Conservation (phyloP, 176 grass and related monocot genomes). For the Panicum miliaceum region DNA sequence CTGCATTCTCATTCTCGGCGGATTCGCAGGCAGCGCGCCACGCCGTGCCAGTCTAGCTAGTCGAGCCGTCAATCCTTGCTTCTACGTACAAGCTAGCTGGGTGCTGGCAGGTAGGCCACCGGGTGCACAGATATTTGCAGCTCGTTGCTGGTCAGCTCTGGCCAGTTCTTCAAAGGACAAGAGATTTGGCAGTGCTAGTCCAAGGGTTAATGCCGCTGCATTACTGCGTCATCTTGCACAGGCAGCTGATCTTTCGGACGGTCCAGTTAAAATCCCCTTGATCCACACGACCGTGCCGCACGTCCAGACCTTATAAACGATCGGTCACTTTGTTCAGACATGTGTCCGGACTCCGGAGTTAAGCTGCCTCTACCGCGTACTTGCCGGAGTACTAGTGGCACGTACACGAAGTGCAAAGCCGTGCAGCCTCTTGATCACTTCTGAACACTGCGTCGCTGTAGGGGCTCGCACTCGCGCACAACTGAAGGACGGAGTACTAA, state of each 20-base stretch:
- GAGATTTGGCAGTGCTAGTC: too few relatives aligned
- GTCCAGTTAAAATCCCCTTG: background rate
- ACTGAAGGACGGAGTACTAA: background rate
- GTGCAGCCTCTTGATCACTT: background rate
- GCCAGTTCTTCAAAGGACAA: too few relatives aligned
- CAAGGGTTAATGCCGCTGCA: background rate
- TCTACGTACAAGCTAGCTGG: background rate
- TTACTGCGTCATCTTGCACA: background rate
- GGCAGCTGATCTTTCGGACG: background rate
- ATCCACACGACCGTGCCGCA: background rate
- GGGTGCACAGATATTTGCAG: too few relatives aligned
- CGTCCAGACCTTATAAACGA: background rate
- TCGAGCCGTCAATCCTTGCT: background rate
- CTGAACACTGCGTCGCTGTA: background rate
- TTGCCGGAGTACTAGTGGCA: background rate
- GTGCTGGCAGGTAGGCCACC: background rate
- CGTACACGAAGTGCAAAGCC: slow-evolving; percentile 6
- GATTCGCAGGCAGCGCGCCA: background rate
- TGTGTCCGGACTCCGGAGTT: background rate
- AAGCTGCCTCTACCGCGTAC: slow-evolving; percentile 7
- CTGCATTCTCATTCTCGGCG: background rate
- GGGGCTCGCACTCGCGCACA: background rate
- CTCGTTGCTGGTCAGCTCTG: too few relatives aligned
- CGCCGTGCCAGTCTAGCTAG: too few relatives aligned
- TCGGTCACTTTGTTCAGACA: background rate